Percentiles rank a stretch among this genome's conserved stretches.
Conservation (phyloP, 2,329 filamentous ascomycete species). For the Aspergillus tamarii region DNA sequence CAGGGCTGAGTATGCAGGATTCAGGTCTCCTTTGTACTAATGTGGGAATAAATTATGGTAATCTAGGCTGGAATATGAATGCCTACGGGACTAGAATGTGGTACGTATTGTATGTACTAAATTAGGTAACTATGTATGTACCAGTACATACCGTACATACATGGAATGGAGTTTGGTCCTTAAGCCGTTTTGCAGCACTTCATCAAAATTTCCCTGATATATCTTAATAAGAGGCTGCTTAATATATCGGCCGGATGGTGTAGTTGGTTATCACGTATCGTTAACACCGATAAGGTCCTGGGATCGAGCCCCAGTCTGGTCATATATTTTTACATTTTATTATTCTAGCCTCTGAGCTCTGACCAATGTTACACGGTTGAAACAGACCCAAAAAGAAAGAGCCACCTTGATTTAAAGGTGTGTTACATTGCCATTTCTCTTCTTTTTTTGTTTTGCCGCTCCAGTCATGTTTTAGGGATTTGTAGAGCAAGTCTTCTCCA, state of each 20-base stretch:
- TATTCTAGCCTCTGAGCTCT: neutral
- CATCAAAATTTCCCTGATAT: neutral
- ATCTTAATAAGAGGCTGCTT: rapidly evolving
- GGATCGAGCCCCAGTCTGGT: constrained; percentile 8
- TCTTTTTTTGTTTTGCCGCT: neutral
- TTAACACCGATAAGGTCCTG: constrained; percentile 8
- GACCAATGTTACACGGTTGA: neutral
- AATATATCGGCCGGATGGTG: constrained; percentile 5
- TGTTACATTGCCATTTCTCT: neutral
- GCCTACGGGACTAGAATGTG: neutral
- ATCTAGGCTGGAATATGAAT: constrained; percentile 2
- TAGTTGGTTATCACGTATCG: constrained; percentile 8
- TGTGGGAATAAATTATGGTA: constrained; percentile 1
- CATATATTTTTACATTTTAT: neutral
- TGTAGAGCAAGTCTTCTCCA: neutral
- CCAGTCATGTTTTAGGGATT: neutral
- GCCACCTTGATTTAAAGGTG: neutral
- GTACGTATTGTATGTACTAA: neutral
- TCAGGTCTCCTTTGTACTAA: neutral
- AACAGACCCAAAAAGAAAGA: neutral
- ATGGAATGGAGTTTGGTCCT: neutral
- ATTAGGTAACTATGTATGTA: constrained; percentile 1
- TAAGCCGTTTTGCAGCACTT: too few relatives aligned
- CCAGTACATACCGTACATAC: neutral
- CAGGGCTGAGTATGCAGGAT: constrained; percentile 6